Conservation (phyloP, 1,139 yeast species). For the Pichia sp. region DNA sequence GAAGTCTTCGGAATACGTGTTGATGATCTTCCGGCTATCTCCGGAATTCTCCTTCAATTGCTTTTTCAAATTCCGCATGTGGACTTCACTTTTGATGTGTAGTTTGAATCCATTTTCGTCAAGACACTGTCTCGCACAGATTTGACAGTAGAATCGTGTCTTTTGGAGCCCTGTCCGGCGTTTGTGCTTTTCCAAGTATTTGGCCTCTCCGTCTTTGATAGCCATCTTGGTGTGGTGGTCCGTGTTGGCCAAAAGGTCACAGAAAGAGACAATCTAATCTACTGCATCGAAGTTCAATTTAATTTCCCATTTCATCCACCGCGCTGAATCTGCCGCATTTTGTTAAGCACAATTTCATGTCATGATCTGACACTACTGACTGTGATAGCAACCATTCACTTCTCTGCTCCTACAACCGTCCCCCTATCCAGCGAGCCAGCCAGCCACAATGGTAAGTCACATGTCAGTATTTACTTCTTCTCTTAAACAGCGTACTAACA, state of each 20-base stretch:
- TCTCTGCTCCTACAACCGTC: too few relatives aligned
- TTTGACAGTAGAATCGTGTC: constrained; percentile 85
- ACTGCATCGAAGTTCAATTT: too few relatives aligned
- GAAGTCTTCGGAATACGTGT: constrained; percentile 60
- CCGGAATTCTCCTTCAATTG: constrained; percentile 28
- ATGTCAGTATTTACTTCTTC: neutral
- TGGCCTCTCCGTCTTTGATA: constrained; percentile 16
- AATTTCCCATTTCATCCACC: too few relatives aligned
- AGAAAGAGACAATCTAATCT: too few relatives aligned
- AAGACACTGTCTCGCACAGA: constrained; percentile 89
- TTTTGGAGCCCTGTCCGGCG: constrained; percentile 85
- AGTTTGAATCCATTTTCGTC: constrained; percentile 95
- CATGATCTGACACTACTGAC: too few relatives aligned
- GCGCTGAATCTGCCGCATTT: too few relatives aligned
- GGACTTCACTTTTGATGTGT: constrained; percentile 79
- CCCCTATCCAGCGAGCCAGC: too few relatives aligned
- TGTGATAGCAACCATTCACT: too few relatives aligned
- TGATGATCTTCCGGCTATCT: constrained; percentile 50
- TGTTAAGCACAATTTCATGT: too few relatives aligned
- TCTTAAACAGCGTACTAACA: neutral
- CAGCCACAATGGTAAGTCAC: too few relatives aligned
- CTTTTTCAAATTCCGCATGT: constrained; percentile 50
- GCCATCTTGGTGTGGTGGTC: constrained; percentile 8
- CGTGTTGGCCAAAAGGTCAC: too few relatives aligned
- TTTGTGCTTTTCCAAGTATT: constrained; percentile 42